These are phyloP conservation scores for Phlegmacium glaucopus DNA, from an alignment of 768 basidiomycete genomes.

Conservation along the genomic window DNA sequence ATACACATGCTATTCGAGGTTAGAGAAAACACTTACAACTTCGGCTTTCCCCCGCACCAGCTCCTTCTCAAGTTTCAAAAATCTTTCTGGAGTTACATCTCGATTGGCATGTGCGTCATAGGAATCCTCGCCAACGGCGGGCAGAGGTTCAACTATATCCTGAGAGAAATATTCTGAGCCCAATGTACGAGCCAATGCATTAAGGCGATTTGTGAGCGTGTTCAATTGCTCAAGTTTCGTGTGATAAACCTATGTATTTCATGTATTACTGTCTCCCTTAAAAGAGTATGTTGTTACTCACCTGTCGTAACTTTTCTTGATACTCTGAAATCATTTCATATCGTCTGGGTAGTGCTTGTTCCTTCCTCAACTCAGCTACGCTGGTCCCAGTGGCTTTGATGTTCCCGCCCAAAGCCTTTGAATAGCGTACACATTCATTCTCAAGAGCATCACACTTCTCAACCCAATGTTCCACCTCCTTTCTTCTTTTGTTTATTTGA, in stretches of 20 bases:
- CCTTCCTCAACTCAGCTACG: slow-evolving; percentile 68
- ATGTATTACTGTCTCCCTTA: background rate
- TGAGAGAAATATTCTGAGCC: slow-evolving; percentile 54
- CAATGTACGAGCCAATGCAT: slow-evolving; percentile 53
- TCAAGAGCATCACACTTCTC: slow-evolving; percentile 61
- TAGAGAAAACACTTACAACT: slow-evolving; percentile 53
- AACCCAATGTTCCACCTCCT: slow-evolving; percentile 78
- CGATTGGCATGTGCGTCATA: slow-evolving; percentile 41
- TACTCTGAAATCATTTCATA: slow-evolving; percentile 64
- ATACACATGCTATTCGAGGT: too few species aligned
- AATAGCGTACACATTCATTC: slow-evolving; percentile 61
- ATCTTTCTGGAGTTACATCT: slow-evolving; percentile 80
- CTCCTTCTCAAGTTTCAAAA: slow-evolving; percentile 79
- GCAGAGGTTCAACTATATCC: slow-evolving; percentile 50
- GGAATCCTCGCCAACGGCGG: slow-evolving; percentile 38
- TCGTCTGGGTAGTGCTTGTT: slow-evolving; percentile 68
- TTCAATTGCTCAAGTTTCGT: slow-evolving; percentile 75
- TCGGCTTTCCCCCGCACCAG: slow-evolving; percentile 84
- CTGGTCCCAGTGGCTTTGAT: slow-evolving; percentile 62
- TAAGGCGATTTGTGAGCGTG: slow-evolving; percentile 66
- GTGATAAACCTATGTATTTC: slow-evolving; percentile 54
- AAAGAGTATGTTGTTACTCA: slow-evolving; percentile 29
- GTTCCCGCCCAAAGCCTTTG: slow-evolving; percentile 67
- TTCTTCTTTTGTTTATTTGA: slow-evolving; percentile 63
- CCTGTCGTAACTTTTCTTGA: slow-evolving; percentile 80